Base-by-base conservation (phyloP, 2,329 filamentous ascomycete species). In the Nannizziopsis arthrosporioides region DNA sequence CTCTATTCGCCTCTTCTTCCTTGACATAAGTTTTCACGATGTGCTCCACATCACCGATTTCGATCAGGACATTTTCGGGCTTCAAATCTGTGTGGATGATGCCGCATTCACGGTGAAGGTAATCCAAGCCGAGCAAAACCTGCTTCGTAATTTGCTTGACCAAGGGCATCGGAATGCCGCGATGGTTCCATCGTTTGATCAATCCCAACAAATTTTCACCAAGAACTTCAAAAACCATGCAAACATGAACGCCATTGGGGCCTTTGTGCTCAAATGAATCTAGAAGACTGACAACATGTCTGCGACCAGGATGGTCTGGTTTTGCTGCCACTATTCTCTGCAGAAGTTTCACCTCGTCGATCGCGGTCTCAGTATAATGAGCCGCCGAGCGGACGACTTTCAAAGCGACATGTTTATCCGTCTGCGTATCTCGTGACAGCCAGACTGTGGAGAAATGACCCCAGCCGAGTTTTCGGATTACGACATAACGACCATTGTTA, bases 131-230 rank as follows among this genome's bases (percentile, higher is more conserved):
- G 22, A 98, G 78, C 42, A 98, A 75, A 8, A 96, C 92, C 70
- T 98, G 92, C 68, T 96, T 96, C 27, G 92, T 93, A 68, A 98
- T 98, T 67, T 96, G 92, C 74, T 95, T 95, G 64, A 96, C 92
- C 11, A 98, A 76, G 12, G 86, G 79, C 82, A 94, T 94, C 38
- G 92, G 92, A 50, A 98, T 96, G 42, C 92, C 92, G 52, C 92
- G 80, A 66, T 96, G 92, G 65, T 96, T 95, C 89, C 90, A 96
- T 59, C 86, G 82, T 78, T 96, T 96, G 74, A 98, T 95, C 63
- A 98, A 70, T 19, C 92, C 90, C 46, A 96, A 72, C 54, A 96
- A 69, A 63, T 96, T 96, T 75, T 96, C 89, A 47, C 92, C 92
- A 49, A 98, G 70, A 2, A 98, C 92, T 67, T 98, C 92, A 60